A percentile compares a stretch with the other conserved stretches of the same genome.
phyloP scores from a whole-genome alignment of 768 basidiomycete species.

The Amanita fuliginea region DNA sequence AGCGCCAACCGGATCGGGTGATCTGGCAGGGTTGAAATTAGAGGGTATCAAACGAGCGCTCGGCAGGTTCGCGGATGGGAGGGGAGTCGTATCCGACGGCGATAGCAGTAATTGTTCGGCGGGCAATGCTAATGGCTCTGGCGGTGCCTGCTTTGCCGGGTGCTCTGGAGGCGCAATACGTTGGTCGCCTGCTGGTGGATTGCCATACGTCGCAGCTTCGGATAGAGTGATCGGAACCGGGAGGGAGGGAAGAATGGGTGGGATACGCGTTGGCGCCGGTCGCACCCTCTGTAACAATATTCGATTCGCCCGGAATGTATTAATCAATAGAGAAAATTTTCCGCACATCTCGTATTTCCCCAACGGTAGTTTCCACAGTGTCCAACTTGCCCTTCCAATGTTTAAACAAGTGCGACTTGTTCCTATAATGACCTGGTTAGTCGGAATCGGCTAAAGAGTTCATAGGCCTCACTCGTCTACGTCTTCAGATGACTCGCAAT shows the following conservation, averaged over 20 bases:
- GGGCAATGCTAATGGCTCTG: conserved; percentile 9
- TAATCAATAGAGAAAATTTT: too few relatives aligned
- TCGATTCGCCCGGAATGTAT: too few relatives aligned
- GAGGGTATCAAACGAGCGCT: conserved; percentile 19
- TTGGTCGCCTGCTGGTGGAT: conserved; percentile 13
- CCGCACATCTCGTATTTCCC: conserved; percentile 42
- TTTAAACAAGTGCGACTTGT: conserved; percentile 30
- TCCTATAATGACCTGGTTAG: conserved; percentile 19
- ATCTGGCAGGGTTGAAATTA: conserved; percentile 13
- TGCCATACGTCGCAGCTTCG: conserved; percentile 6
- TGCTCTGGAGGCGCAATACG: conserved; percentile 9
- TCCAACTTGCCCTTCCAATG: conserved; percentile 42
- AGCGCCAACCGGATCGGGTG: not conserved
- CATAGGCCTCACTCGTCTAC: conserved; percentile 26
- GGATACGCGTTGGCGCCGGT: conserved; percentile 27
- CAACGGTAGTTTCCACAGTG: conserved; percentile 40
- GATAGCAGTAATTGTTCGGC: conserved; percentile 28
- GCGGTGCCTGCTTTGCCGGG: not conserved
- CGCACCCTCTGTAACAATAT: conserved; percentile 25
- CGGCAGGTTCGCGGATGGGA: conserved; percentile 11
- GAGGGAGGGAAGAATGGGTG: conserved; percentile 42
- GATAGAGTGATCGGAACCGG: conserved; percentile 26
- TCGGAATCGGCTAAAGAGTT: not conserved
- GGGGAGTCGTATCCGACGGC: conserved; percentile 19
- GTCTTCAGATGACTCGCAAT: conserved; percentile 42